A percentile compares a stretch with the other conserved stretches of the same genome.
Evolutionary conservation across 805 yeast genomes (phyloP).

Genomic region (Wickerhamomyces mucosus): DNA sequence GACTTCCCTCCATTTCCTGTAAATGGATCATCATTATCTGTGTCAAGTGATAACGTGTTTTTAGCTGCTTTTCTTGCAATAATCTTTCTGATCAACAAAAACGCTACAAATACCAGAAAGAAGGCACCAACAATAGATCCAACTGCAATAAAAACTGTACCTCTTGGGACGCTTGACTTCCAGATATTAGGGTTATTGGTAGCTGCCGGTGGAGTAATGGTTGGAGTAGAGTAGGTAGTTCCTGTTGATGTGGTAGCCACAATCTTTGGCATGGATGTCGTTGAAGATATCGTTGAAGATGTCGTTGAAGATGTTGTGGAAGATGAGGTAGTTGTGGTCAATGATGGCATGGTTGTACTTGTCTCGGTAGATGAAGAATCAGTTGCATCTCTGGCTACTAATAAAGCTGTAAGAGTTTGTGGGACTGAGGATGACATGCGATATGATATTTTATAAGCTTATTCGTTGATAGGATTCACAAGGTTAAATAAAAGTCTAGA

Average conservation of each 20-base stretch:
- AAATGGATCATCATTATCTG: conserved; percentile 4
- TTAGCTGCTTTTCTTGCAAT: conserved; percentile 45
- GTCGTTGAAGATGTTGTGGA: not conserved
- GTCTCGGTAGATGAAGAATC: no score
- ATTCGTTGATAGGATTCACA: no score
- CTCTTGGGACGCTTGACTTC: conserved; percentile 45
- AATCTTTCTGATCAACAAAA: conserved; percentile 41
- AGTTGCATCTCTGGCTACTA: no score
- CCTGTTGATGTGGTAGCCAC: conserved; percentile 6
- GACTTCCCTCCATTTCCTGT: not conserved
- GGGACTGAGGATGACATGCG: no score
- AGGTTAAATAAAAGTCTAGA: no score
- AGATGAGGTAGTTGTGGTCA: not conserved
- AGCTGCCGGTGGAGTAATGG: conserved; percentile 43
- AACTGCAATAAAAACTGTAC: conserved; percentile 77
- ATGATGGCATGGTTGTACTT: not conserved
- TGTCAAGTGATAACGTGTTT: conserved; percentile 24
- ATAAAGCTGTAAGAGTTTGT: no score
- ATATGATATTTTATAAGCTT: no score
- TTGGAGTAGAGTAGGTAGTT: conserved; percentile 21
- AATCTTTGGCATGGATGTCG: conserved; percentile 5
- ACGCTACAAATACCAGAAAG: conserved; percentile 37
- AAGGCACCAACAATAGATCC: conserved; percentile 61
- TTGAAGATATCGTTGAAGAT: conserved; percentile 1
- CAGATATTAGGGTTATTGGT: conserved; percentile 56